phyloP scores from a whole-genome alignment of 148 eudicot species.

The Bassia scoparia region DNA sequence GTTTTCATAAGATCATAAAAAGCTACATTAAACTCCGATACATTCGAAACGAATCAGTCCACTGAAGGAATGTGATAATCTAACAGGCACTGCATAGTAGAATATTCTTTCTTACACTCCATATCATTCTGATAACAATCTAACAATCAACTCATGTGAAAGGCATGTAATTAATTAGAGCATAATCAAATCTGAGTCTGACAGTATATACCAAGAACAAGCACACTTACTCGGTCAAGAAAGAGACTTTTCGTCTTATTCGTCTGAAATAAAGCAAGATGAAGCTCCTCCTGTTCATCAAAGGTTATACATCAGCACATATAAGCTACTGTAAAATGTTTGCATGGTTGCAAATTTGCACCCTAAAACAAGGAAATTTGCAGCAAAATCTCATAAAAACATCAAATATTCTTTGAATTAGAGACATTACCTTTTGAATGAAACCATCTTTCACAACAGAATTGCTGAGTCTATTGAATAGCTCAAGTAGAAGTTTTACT shows the following conservation, averaged over 20 bases:
- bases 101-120: no score
- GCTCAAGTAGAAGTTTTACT: slow-evolving; percentile 30
- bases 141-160: not conserved
- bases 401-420: not conserved
- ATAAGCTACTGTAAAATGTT: no score
- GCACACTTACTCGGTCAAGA: slow-evolving; percentile 27
- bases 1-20: not conserved
- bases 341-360: no score
- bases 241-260: slow-evolving; percentile 24
- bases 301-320: not conserved
- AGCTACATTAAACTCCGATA: not conserved
- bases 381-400: not conserved
- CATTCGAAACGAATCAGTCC: no score
- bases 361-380: not conserved
- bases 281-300: slow-evolving; percentile 30
- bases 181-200: no score
- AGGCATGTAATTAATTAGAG: not conserved
- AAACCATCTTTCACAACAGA: slow-evolving; percentile 30
- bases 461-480: slow-evolving; percentile 31
- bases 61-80: no score
- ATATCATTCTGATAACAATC: no score
- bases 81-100: no score
- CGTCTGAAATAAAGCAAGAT: slow-evolving; percentile 27
- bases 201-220: not conserved
- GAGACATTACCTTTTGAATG: slow-evolving; percentile 20